These are phyloP conservation scores for Cubamyces sp. DNA, from an alignment of 768 basidiomycete species.

Conservation along the genomic window DNA sequence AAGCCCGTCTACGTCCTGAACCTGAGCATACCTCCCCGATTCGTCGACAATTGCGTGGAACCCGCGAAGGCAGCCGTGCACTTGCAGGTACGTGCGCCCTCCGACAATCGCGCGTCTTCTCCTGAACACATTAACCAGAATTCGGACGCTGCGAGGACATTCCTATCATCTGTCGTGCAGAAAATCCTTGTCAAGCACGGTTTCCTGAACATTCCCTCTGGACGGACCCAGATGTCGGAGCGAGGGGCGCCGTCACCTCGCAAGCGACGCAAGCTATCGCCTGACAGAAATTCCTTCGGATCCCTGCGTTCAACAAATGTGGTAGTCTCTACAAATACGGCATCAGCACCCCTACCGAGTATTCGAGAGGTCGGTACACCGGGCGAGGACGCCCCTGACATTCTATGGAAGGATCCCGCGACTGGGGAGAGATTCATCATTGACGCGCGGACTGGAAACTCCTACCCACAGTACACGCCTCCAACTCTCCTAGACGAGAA, in stretches of 20 bases:
- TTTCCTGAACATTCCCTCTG: slow-evolving; percentile 43
- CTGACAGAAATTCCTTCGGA: background rate
- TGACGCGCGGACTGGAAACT: slow-evolving; percentile 73
- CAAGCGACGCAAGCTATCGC: slow-evolving; percentile 53
- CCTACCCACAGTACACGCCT: slow-evolving; percentile 42
- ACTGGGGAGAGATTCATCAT: slow-evolving; percentile 64
- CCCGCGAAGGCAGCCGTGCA: slow-evolving; percentile 74
- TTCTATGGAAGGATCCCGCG: slow-evolving; percentile 65
- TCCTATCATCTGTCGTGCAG: slow-evolving; percentile 63
- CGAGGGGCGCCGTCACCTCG: slow-evolving; percentile 41
- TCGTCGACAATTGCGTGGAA: slow-evolving; percentile 80
- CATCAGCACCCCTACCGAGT: background rate
- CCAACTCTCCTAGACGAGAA: slow-evolving; percentile 1
- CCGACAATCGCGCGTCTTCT: too few relatives aligned
- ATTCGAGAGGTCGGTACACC: background rate
- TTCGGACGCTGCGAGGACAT: slow-evolving; percentile 52
- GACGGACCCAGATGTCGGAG: slow-evolving; percentile 20
- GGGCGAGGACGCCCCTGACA: slow-evolving; percentile 31
- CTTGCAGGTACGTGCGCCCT: slow-evolving; percentile 55
- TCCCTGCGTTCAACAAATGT: too few relatives aligned
- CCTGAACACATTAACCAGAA: slow-evolving; percentile 47
- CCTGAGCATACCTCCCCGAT: slow-evolving; percentile 62
- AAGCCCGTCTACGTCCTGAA: slow-evolving; percentile 85
- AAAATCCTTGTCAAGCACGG: slow-evolving; percentile 67
- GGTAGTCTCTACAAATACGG: too few relatives aligned